Evolutionary conservation across 805 yeast genomes (phyloP).

Genomic region (Spencermartinsiella europaea): DNA sequence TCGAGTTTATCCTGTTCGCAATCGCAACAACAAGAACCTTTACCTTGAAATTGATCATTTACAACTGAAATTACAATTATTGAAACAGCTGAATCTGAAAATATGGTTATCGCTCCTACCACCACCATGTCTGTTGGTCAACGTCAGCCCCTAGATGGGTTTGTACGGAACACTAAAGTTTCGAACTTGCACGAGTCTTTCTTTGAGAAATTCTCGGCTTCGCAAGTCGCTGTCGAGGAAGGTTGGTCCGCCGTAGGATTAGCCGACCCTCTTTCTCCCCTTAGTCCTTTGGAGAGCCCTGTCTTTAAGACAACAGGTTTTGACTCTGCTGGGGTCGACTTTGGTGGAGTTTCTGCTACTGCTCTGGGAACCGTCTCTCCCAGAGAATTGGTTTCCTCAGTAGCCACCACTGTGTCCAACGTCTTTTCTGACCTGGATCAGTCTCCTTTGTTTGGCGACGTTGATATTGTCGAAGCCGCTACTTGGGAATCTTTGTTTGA

Average conservation of each 20-base stretch:
- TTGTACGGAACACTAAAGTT: not conserved
- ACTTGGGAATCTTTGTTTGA: constrained; percentile 34
- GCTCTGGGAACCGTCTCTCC: constrained; percentile 22
- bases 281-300: constrained; percentile 13
- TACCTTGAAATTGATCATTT: constrained; percentile 1
- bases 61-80: constrained; percentile 1
- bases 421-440: constrained; percentile 22
- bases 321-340: not conserved
- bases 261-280: constrained; percentile 11
- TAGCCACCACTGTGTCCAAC: constrained; percentile 7
- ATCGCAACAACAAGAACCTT: constrained; percentile 7
- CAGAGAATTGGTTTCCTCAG: constrained; percentile 15
- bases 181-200: constrained; percentile 23
- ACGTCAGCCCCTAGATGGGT: not conserved
- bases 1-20: constrained; percentile 5
- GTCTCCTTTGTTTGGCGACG: constrained; percentile 30
- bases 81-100: not conserved
- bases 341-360: constrained; percentile 2
- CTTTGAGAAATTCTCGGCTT: constrained; percentile 31
- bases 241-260: constrained; percentile 23
- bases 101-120: not conserved
- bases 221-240: constrained; percentile 25
- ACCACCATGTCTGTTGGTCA: not conserved
- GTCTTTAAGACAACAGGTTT: not conserved
- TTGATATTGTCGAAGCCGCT: constrained; percentile 24